These are phyloP conservation scores for Stephania yunnanensis DNA, from an alignment of 164 flowering plant genomes.

Conservation along the genomic window DNA sequence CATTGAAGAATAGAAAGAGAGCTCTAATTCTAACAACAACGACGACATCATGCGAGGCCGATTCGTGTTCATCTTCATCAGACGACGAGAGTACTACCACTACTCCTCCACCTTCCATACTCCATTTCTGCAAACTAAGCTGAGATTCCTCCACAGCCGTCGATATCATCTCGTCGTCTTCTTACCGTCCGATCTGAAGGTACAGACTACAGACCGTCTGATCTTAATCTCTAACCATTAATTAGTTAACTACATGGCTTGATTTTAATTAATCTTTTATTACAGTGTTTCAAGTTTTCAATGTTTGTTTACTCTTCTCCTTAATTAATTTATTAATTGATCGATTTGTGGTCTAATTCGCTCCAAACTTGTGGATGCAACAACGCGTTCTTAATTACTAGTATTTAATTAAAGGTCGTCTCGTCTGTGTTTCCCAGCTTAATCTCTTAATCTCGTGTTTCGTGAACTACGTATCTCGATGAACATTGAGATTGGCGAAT, in stretches of 20 bases:
- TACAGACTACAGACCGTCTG: background rate
- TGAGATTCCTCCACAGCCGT: conserved; percentile 13
- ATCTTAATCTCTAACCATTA: background rate
- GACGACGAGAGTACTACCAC: too few species aligned
- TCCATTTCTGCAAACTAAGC: conserved; percentile 18
- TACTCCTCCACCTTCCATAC: background rate
- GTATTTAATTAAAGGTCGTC: too few species aligned
- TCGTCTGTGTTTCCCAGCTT: too few species aligned
- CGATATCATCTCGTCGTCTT: conserved; percentile 12
- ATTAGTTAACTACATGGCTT: background rate
- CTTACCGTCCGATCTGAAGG: conserved; percentile 13
- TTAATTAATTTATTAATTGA: background rate
- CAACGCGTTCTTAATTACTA: background rate
- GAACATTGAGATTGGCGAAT: background rate
- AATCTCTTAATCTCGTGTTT: too few species aligned
- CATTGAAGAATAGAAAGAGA: conserved; percentile 1
- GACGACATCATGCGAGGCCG: too few species aligned
- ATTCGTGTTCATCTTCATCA: too few species aligned
- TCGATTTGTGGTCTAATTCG: background rate
- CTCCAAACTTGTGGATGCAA: conserved; percentile 3
- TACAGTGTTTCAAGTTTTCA: background rate
- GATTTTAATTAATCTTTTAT: background rate
- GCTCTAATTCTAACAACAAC: background rate
- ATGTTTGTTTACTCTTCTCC: background rate
- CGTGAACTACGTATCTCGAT: background rate